phyloP scores from a whole-genome alignment of 768 basidiomycete genomes.

The Trametes cingulata region DNA sequence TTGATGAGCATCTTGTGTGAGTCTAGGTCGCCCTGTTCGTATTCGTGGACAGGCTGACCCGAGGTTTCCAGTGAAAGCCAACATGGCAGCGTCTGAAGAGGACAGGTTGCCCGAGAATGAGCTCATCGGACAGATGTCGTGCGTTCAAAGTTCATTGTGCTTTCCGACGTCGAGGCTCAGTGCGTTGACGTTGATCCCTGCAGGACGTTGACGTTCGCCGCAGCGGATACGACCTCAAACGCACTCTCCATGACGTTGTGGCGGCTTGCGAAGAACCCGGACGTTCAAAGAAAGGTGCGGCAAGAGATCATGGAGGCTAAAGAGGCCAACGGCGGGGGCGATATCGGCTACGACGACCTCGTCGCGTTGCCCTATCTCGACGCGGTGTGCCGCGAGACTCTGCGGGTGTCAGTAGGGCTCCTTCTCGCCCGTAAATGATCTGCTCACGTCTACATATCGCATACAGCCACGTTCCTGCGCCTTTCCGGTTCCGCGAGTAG shows the following conservation, averaged over 20 bases:
- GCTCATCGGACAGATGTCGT: constrained; percentile 32
- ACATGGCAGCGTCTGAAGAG: constrained; percentile 12
- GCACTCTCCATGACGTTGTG: constrained; percentile 22
- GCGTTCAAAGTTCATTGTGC: not conserved
- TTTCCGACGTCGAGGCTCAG: not conserved
- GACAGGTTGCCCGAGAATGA: constrained; percentile 29
- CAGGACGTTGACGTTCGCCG: constrained; percentile 23
- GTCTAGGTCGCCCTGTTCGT: not conserved
- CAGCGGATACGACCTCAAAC: constrained; percentile 30
- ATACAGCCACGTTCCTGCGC: constrained; percentile 10
- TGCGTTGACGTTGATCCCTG: not conserved
- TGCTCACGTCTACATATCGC: too few species aligned
- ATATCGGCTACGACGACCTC: constrained; percentile 17
- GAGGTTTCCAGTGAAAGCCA: constrained; percentile 24
- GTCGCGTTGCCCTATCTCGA: constrained; percentile 16
- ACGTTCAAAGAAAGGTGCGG: constrained; percentile 37
- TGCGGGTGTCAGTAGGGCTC: constrained; percentile 11
- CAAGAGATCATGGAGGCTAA: constrained; percentile 19
- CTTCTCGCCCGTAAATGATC: not conserved
- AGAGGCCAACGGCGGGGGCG: constrained; percentile 14
- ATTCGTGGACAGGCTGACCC: too few species aligned
- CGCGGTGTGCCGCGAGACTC: constrained; percentile 20
- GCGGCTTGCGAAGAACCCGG: constrained; percentile 30
- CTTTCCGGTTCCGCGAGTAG: constrained; percentile 17
- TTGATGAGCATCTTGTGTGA: constrained; percentile 31